Base-by-base conservation (phyloP, 164 flowering plant genomes). In the Annona squamosa region DNA sequence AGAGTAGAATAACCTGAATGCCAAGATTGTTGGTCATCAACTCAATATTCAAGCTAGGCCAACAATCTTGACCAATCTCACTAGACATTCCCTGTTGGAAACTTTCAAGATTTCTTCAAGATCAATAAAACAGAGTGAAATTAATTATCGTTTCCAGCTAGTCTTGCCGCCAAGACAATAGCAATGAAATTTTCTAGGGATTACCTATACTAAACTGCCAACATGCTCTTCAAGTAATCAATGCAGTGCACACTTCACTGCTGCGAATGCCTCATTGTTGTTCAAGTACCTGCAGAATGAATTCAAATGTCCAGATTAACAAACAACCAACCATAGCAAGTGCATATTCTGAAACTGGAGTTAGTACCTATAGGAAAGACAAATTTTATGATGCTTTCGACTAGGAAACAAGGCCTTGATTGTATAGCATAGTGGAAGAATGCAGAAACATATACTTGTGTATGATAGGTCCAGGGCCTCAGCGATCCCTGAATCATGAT, bases 231-330 rank as follows among this genome's bases (percentile, higher is more conserved):
- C 46, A 71, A 72, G 77, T 79, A 83, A 74, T 18, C 7, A 56
- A 19, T 67, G 69, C 19, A 52, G 75, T 75, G 82, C 76, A 59
- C 57, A 70, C 62, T 75, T 80, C 47, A 56, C 42, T 67, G 69
- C 19, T 62, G 75, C 77, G 82, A 76, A 59, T 48, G 68, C 62
- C 76, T 80, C 47, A 56, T 57, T 68, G 72, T 69, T 61, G 46
- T 64, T 85, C 83, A 85, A 77, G 87, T 83, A 77, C 84, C 87
- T 85, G 81, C 79, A 79, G 10, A 47, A 46, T 1, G 4, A 46
- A 9, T 70, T 26, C 42, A 26, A 46, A 44, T n/a, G 45, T 59
- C 18, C 67, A 62, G 12, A 71, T 71, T 67, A 71, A 61, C 45
- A 62, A 63, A 46, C 17, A 62, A 12, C 52, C 26, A 16, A 1